Evolutionary conservation across 768 basidiomycete genomes (phyloP).

Genomic region (Lentinula guzmanii): DNA sequence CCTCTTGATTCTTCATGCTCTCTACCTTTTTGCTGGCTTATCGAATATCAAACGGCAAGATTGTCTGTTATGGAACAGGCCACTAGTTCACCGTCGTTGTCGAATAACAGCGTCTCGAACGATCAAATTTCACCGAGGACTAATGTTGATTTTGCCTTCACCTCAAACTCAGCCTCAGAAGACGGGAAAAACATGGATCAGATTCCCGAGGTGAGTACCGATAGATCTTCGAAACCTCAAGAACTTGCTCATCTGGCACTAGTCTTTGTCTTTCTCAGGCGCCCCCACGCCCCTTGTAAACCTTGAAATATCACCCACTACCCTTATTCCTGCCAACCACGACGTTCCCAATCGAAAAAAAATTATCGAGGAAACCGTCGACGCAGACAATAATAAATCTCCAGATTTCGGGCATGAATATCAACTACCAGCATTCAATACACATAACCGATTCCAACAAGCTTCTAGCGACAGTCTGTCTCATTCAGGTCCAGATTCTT

Average conservation of each 20-base stretch:
- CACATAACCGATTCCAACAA: neutral
- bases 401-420: neutral
- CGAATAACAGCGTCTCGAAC: neutral
- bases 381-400: neutral
- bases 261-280: neutral
- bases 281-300: neutral
- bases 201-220: neutral
- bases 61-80: neutral
- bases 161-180: neutral
- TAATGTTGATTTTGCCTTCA: neutral
- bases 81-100: neutral
- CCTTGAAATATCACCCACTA: neutral
- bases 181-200: neutral
- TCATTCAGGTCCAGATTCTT: neutral
- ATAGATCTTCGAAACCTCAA: neutral
- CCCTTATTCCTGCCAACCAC: neutral
- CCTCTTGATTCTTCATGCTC: neutral
- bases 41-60: neutral
- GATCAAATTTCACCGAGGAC: neutral
- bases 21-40: neutral
- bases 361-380: neutral
- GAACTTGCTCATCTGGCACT: neutral
- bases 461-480: neutral
- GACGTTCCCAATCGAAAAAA: neutral
- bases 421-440: neutral